Evolutionary conservation across 2,329 filamentous ascomycete species (phyloP).

Genomic region (Orbilia oligospora): DNA sequence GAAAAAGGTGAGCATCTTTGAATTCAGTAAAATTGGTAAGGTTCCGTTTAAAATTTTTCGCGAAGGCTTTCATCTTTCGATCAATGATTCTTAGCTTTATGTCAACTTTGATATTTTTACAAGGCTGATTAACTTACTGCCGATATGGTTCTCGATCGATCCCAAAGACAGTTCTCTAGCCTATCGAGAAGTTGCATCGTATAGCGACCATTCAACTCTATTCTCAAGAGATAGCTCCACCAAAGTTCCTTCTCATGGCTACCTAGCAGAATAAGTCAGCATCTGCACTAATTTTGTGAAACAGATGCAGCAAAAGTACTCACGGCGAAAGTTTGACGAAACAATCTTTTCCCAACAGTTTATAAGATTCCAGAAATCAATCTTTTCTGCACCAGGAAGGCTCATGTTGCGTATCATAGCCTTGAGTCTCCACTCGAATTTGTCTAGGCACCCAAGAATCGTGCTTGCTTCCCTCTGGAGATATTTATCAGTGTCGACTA

Average conservation of each 20-base stretch:
- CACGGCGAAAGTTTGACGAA: not conserved
- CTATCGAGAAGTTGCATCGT: not conserved
- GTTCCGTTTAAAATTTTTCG: not conserved
- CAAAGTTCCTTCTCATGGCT: not conserved
- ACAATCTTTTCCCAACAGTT: not conserved
- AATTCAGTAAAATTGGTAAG: not conserved
- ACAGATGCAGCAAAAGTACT: not conserved
- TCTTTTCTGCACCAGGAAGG: not conserved
- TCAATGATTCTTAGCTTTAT: not conserved
- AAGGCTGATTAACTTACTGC: not conserved
- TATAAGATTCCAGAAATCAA: conserved; percentile 13
- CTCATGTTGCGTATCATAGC: not conserved
- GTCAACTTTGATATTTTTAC: not conserved
- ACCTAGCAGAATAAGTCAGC: not conserved
- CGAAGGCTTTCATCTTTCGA: conserved; percentile 7
- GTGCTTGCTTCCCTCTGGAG: not conserved
- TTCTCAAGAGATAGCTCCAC: not conserved
- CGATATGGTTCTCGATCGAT: not conserved
- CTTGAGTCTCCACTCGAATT: conserved; percentile 12
- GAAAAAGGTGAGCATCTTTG: conserved; percentile 2
- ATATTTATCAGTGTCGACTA: not conserved
- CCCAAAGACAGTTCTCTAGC: conserved; percentile 2
- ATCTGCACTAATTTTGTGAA: not conserved
- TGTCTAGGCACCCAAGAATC: conserved; percentile 20
- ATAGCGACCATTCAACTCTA: not conserved